These are phyloP conservation scores for Wickerhamiella galacta DNA, from an alignment of 805 yeast genomes.

Conservation along the genomic window DNA sequence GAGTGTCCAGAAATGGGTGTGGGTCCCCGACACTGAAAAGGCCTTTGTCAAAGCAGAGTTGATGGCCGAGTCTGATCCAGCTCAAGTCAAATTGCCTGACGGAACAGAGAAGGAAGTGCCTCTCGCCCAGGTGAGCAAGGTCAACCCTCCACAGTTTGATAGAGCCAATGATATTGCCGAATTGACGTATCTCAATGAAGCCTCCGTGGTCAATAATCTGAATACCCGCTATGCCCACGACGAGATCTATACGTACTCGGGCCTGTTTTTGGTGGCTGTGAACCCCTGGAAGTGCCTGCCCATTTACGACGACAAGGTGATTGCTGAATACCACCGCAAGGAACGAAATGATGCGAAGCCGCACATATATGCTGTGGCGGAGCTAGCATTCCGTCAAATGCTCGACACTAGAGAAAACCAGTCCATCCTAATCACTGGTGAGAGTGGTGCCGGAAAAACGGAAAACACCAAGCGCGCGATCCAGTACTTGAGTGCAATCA, in stretches of 20 bases:
- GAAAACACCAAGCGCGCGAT: conserved; percentile 92
- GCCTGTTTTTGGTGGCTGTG: conserved; percentile 84
- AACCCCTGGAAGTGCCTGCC: conserved; percentile 73
- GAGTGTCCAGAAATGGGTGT: conserved; percentile 40
- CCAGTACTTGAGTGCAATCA: conserved; percentile 72
- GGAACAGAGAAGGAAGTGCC: conserved; percentile 19
- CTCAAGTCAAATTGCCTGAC: conserved; percentile 14
- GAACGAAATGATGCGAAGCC: conserved; percentile 40
- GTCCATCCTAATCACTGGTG: conserved; percentile 93
- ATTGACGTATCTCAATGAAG: conserved; percentile 82
- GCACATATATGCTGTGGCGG: conserved; percentile 83
- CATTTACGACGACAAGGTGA: conserved; percentile 45
- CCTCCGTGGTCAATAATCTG: conserved; percentile 80
- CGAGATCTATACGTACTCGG: conserved; percentile 82
- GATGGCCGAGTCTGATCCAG: conserved; percentile 24
- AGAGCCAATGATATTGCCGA: conserved; percentile 92
- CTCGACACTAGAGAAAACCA: conserved; percentile 58
- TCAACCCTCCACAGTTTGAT: conserved; percentile 82
- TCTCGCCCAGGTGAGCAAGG: conserved; percentile 36
- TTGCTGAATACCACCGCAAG: conserved; percentile 38
- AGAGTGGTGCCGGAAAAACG: conserved; percentile 97
- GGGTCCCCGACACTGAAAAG: conserved; percentile 50
- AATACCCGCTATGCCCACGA: conserved; percentile 62
- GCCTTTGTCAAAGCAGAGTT: conserved; percentile 40
- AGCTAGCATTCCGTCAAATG: conserved; percentile 66